phyloP scores from a whole-genome alignment of 2,329 filamentous ascomycete species.

The Juglanconis oblonga region DNA sequence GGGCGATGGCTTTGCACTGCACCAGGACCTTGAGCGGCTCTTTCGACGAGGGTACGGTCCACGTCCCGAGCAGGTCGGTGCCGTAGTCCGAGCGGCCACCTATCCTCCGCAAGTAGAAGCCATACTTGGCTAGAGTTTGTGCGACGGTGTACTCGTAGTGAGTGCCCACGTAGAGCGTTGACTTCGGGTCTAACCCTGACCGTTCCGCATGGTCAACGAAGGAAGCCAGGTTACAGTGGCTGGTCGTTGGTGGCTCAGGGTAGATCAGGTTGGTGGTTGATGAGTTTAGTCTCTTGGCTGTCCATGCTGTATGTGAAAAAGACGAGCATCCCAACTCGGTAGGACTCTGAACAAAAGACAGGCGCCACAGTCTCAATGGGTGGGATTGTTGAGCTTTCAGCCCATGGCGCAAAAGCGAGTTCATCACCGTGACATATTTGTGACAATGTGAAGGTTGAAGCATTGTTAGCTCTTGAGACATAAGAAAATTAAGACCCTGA shows the following conservation, averaged over 20 bases:
- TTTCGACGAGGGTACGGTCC: constrained; percentile 52
- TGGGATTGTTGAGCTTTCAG: constrained; percentile 9
- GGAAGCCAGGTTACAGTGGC: constrained; percentile 62
- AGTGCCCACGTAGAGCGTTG: constrained; percentile 67
- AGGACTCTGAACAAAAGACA: no score
- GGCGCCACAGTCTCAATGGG: background rate
- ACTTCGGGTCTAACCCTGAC: constrained; percentile 50
- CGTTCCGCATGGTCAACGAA: constrained; percentile 64
- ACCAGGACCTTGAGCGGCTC: constrained; percentile 45
- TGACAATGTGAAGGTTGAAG: background rate
- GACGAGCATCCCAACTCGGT: no score
- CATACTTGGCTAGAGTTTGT: constrained; percentile 52
- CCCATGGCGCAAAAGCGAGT: constrained; percentile 8
- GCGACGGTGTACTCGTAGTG: constrained; percentile 73
- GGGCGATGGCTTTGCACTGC: constrained; percentile 67
- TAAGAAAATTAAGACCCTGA: background rate
- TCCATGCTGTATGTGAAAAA: background rate
- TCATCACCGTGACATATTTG: constrained; percentile 16
- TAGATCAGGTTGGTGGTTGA: constrained; percentile 32
- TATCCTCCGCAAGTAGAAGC: constrained; percentile 63
- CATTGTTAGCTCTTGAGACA: background rate
- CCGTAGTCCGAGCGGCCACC: constrained; percentile 67
- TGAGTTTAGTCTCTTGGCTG: constrained; percentile 5
- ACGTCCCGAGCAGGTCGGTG: constrained; percentile 71
- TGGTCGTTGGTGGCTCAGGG: constrained; percentile 41